These are phyloP conservation scores for Astrothelium subdiscretum DNA, from an alignment of 495 filamentous ascomycete species.

Conservation along the genomic window DNA sequence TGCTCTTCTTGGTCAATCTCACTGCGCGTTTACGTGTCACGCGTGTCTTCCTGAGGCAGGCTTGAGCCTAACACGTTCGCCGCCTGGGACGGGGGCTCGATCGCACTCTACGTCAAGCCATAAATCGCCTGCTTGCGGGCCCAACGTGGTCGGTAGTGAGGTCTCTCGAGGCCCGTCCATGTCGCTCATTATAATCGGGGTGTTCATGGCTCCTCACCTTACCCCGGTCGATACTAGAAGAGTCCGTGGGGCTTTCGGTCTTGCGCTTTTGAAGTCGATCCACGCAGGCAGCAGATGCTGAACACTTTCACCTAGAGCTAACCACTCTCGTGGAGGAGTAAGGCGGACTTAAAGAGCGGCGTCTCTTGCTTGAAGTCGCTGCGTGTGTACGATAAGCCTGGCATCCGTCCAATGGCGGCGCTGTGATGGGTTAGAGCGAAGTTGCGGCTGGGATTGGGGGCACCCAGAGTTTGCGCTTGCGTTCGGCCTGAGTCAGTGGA, in stretches of 20 bases:
- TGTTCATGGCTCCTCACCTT: background rate
- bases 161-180: background rate
- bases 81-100: background rate
- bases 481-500: background rate
- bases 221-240: background rate
- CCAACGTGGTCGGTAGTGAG: background rate
- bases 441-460: background rate
- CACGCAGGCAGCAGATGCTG: background rate
- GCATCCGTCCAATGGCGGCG: conserved; percentile 2
- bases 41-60: conserved; percentile 2
- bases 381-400: background rate
- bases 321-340: background rate
- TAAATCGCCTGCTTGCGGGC: background rate
- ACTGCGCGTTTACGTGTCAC: background rate
- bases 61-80: background rate
- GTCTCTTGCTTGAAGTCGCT: conserved; percentile 1
- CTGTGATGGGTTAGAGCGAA: background rate
- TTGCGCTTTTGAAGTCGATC: background rate
- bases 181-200: background rate
- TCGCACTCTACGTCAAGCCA: background rate
- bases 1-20: background rate
- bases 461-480: background rate
- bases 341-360: conserved; percentile 1
- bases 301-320: background rate
- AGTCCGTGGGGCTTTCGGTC: background rate